Evolutionary conservation across 371 early-diverging fungal genomes (phyloP).

Genomic region (Capillidium rhysosporum): DNA sequence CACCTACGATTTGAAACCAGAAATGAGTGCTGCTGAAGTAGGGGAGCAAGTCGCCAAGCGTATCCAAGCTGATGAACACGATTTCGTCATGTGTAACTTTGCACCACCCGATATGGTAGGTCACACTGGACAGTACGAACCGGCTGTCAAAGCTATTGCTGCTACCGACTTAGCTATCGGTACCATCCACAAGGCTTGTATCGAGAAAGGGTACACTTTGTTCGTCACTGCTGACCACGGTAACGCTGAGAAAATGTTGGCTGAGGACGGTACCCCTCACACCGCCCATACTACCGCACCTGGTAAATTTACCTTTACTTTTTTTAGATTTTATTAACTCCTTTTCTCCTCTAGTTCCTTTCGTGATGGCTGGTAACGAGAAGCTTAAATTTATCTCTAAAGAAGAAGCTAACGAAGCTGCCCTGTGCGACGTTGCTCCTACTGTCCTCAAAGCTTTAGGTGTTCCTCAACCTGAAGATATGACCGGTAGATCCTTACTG

Average conservation of each 20-base stretch:
- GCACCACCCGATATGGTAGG: constrained; percentile 99
- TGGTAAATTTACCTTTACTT: constrained; percentile 7
- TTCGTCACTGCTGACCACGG: constrained; percentile 99
- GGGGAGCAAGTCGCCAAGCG: constrained; percentile 78
- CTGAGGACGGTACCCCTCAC: constrained; percentile 68
- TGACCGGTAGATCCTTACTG: constrained; percentile 60
- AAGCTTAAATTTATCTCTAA: constrained; percentile 11
- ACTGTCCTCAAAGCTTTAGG: constrained; percentile 91
- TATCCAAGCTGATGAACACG: constrained; percentile 53
- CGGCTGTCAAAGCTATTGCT: constrained; percentile 81
- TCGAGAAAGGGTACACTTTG: constrained; percentile 69
- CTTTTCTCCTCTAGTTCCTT: constrained; percentile 46
- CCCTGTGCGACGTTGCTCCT: constrained; percentile 97
- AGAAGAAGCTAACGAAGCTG: constrained; percentile 27
- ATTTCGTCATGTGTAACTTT: constrained; percentile 98
- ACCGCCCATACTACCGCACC: constrained; percentile 89
- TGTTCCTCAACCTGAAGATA: constrained; percentile 78
- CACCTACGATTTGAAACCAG: constrained; percentile 92
- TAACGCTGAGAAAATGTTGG: constrained; percentile 98
- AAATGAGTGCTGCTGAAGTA: constrained; percentile 84
- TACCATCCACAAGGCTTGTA: constrained; percentile 80
- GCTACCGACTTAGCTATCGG: constrained; percentile 93
- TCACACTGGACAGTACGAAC: constrained; percentile 95
- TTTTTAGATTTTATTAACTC: not conserved
- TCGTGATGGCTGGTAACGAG: constrained; percentile 54